phyloP scores from a whole-genome alignment of 495 filamentous ascomycete species.

The Penicillium waksmanii region DNA sequence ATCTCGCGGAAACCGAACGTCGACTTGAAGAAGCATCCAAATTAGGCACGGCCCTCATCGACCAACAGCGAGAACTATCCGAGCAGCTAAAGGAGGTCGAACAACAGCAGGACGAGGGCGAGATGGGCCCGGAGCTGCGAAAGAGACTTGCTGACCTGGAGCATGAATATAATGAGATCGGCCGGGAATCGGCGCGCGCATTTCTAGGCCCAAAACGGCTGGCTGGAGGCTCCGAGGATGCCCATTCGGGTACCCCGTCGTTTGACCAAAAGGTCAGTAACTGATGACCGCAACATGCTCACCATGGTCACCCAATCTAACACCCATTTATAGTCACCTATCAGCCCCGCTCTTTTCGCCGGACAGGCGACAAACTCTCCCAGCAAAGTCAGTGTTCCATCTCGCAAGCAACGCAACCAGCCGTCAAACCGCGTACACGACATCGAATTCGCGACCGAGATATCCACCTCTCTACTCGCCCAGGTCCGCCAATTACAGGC shows the following conservation, averaged over 20 bases:
- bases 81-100: conserved; percentile 85
- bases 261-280: conserved; percentile 61
- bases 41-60: conserved; percentile 80
- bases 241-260: conserved; percentile 59
- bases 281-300: background rate
- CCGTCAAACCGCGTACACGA: conserved; percentile 83
- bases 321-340: conserved; percentile 56
- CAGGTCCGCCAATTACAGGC: conserved; percentile 89
- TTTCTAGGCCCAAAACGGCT: conserved; percentile 81
- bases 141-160: conserved; percentile 86
- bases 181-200: conserved; percentile 83
- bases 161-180: conserved; percentile 93
- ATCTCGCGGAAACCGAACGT: conserved; percentile 87
- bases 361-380: conserved; percentile 85
- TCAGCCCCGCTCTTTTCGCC: conserved; percentile 79
- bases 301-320: conserved; percentile 15
- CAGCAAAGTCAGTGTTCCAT: conserved; percentile 83
- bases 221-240: conserved; percentile 65
- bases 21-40: conserved; percentile 88
- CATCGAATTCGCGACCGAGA: conserved; percentile 94
- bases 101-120: conserved; percentile 73
- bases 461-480: conserved; percentile 84
- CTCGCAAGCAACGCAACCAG: conserved; percentile 87
- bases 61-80: conserved; percentile 79
- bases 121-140: conserved; percentile 81